Conservation (phyloP, 2,329 filamentous ascomycete genomes). For the Cordyceps militaris region DNA sequence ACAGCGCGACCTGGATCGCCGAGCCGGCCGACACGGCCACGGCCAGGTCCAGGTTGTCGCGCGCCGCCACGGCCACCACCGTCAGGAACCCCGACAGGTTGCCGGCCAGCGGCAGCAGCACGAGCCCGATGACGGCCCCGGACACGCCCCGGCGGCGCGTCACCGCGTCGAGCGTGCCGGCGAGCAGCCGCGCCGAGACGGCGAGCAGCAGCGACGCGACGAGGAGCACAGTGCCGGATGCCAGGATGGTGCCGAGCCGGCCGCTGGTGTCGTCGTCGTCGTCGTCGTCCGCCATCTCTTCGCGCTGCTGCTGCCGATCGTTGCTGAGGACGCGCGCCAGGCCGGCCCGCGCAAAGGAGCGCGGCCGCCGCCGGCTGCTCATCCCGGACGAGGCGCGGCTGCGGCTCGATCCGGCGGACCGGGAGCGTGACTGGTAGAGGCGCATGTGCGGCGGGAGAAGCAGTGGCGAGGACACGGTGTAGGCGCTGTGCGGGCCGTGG, state of each 20-base stretch:
- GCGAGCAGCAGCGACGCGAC: conserved; percentile 49
- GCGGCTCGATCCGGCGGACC: conserved; percentile 20
- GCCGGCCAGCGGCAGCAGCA: conserved; percentile 55
- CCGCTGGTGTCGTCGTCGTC: background rate
- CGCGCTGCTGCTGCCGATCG: background rate
- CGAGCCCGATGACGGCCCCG: conserved; percentile 53
- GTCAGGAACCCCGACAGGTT: conserved; percentile 54
- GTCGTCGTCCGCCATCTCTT: background rate
- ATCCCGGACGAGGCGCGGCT: conserved; percentile 20
- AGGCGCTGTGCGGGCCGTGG: background rate
- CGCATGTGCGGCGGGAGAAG: conserved; percentile 11
- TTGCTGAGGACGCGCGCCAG: conserved; percentile 5
- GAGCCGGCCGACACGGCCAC: conserved; percentile 51
- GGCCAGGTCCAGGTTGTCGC: conserved; percentile 53
- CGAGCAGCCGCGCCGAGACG: conserved; percentile 54
- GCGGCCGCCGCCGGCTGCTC: background rate
- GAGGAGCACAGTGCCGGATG: conserved; percentile 43
- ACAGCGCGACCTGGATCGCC: conserved; percentile 55
- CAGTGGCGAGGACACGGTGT: conserved; percentile 18
- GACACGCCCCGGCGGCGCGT: conserved; percentile 42
- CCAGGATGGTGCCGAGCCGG: conserved; percentile 9
- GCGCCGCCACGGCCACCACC: conserved; percentile 46
- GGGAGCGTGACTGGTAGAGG: conserved; percentile 21
- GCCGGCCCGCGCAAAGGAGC: conserved; percentile 3
- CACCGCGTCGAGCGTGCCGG: conserved; percentile 50